Base-by-base conservation (phyloP, 345 rosid species). In the Populus euphratica region DNA sequence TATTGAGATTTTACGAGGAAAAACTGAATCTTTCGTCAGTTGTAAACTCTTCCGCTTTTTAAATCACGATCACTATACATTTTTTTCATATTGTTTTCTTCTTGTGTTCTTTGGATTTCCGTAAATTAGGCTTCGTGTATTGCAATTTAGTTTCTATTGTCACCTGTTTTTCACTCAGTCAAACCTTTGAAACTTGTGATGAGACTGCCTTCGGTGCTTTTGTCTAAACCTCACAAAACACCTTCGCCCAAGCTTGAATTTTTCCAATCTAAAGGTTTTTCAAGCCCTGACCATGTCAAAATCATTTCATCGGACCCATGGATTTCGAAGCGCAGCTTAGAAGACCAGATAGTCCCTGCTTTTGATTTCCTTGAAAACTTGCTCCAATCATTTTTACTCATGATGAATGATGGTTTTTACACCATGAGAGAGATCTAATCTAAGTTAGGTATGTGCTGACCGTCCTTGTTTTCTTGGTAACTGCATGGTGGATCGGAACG, bases 221-320 rank as follows among this genome's bases (percentile, higher is more conserved):
- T 14, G 25, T 39, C 2, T 4, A 0, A 10, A 18, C 17, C 69
- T 25, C 38, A 29, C 25, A 62, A n/a, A 7, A n/a, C 25, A 12
- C 9, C 54, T 44, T 44, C 18, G 27, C 79, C 74, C 63, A 80
- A 80, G 62, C 14, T 83, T 7, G 66, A 78, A 13, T 84, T 78
- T 36, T 78, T 84, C 16, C 6, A 9, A 10, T 75, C 84, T 14
- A 75, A 35, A 68, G 81, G 82, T 21, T n/a, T 72, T 49, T 84
- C 82, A 6, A 49, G 65, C 1, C 6, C 68, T 31, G 77, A 63
- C 33, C 50, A 80, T 72, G 71, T 41, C 31, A 61, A 2, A 10
- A 54, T 75, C 21, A 33, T 83, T 20, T 13, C 70, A 25, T 1
- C 1, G 1, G 0, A 11, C 11, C 86, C 82, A 5, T 7, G 33